phyloP scores from a whole-genome alignment of 1,284 basidiomycete species.

The Stereum hirsutum region DNA sequence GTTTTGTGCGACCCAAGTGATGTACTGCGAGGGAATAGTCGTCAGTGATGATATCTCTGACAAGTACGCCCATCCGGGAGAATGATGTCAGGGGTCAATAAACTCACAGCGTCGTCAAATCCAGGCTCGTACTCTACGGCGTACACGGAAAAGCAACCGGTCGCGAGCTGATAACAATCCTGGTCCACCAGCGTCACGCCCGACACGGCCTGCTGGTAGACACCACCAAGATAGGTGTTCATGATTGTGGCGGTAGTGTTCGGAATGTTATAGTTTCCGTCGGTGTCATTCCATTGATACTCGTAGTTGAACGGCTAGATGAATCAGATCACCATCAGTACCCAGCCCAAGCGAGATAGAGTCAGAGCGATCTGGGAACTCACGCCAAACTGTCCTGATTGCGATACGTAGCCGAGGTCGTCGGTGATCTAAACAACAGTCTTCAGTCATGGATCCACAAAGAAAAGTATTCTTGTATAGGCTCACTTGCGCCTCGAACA shows the following conservation, averaged over 20 bases:
- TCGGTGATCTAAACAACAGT: conserved; percentile 1
- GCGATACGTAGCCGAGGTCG: background rate
- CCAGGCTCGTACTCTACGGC: conserved; percentile 15
- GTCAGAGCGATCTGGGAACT: background rate
- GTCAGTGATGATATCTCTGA: too few relatives aligned
- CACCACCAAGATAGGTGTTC: conserved; percentile 45
- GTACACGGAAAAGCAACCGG: conserved; percentile 42
- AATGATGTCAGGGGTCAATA: background rate
- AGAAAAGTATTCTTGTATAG: conserved; percentile 15
- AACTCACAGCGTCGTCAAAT: conserved; percentile 17
- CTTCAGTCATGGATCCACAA: conserved; percentile 15
- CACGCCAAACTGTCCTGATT: conserved; percentile 3
- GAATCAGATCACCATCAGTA: background rate
- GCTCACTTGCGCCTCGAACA: conserved; percentile 31
- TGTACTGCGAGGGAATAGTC: conserved; percentile 41
- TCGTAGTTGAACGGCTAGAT: conserved; percentile 21
- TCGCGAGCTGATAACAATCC: conserved; percentile 14
- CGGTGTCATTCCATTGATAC: conserved; percentile 48
- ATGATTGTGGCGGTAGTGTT: conserved; percentile 36
- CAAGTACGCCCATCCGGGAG: background rate
- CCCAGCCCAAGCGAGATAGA: background rate
- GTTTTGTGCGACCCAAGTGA: conserved; percentile 68
- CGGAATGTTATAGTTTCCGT: conserved; percentile 36
- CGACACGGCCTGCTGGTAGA: conserved; percentile 11
- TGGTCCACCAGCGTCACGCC: background rate